Conservation (phyloP, 192 early-diverging fungal species). For the Endogone sp. region DNA sequence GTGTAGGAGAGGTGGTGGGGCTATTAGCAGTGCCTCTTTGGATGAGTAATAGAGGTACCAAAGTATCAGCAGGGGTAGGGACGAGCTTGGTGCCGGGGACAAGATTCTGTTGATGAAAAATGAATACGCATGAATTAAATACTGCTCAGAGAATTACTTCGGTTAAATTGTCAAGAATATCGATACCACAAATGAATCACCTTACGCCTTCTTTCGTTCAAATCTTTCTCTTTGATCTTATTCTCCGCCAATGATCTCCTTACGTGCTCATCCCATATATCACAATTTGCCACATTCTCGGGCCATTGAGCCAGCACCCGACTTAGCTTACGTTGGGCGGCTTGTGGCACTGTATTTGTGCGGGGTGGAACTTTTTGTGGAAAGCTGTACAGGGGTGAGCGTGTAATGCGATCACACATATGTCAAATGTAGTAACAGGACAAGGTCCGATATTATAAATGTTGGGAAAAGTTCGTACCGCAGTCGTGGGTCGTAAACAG, state of each 20-base stretch:
- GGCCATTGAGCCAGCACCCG: slow-evolving; percentile 58
- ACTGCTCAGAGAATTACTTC: slow-evolving; percentile 10
- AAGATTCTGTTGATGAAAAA: slow-evolving; percentile 34
- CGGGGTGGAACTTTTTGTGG: slow-evolving; percentile 45
- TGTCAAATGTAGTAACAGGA: slow-evolving; percentile 4
- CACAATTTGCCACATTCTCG: slow-evolving; percentile 32
- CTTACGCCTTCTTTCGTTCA: slow-evolving; percentile 46
- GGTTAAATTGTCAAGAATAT: no score
- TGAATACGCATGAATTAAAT: no score
- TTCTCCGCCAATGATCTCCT: slow-evolving; percentile 35
- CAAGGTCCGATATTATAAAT: slow-evolving; percentile 1
- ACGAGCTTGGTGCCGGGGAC: slow-evolving; percentile 69
- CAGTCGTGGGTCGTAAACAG: slow-evolving; percentile 83
- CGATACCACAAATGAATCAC: slow-evolving; percentile 20
- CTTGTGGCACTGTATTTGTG: slow-evolving; percentile 21
- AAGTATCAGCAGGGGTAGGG: slow-evolving; percentile 48
- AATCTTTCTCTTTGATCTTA: slow-evolving; percentile 45
- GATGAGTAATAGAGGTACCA: slow-evolving; percentile 77
- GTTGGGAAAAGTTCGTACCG: slow-evolving; percentile 32
- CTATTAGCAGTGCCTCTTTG: slow-evolving; percentile 56
- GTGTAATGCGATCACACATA: neutral
- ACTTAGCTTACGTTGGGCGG: slow-evolving; percentile 27
- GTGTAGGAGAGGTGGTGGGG: slow-evolving; percentile 7
- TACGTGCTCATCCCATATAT: slow-evolving; percentile 53
- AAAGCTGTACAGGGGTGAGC: slow-evolving; percentile 30